Conservation (phyloP, 2,329 filamentous ascomycete species). For the Calonectria hongkongensis region DNA sequence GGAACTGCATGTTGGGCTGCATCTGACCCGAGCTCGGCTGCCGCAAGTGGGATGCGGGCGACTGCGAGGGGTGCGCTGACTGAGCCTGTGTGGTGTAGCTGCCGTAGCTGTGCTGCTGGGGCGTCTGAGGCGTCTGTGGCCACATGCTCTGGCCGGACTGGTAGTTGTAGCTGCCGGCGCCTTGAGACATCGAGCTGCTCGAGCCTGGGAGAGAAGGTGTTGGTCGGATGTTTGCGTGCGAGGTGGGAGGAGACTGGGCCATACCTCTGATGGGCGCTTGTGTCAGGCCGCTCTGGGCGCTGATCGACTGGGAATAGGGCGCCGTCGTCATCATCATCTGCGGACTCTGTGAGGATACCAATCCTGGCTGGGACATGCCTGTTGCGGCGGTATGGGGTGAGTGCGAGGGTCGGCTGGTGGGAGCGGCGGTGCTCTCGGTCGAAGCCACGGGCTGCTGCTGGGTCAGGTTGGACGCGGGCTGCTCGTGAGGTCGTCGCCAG, state of each 20-base stretch:
- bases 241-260: conserved; percentile 72
- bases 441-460: conserved; percentile 69
- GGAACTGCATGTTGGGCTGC: conserved; percentile 76
- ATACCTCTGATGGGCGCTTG: conserved; percentile 84
- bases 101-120: conserved; percentile 74
- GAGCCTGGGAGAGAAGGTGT: conserved; percentile 76
- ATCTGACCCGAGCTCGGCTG: conserved; percentile 75
- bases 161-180: conserved; percentile 77
- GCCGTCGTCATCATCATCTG: conserved; percentile 80
- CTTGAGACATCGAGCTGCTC: conserved; percentile 70
- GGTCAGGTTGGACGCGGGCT: conserved; percentile 72
- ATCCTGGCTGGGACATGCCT: conserved; percentile 73
- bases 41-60: conserved; percentile 76
- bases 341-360: conserved; percentile 77
- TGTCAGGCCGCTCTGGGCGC: conserved; percentile 82
- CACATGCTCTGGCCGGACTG: conserved; percentile 76
- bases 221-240: conserved; percentile 75
- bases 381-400: conserved; percentile 75
- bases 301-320: conserved; percentile 82
- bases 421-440: conserved; percentile 63
- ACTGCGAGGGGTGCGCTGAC: conserved; percentile 70
- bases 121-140: conserved; percentile 79
- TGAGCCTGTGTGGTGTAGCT: conserved; percentile 73
- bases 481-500: conserved; percentile 90
- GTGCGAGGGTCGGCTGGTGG: conserved; percentile 73